phyloP scores from a whole-genome alignment of 2,329 filamentous ascomycete genomes.

The Fonsecaea erecta region DNA sequence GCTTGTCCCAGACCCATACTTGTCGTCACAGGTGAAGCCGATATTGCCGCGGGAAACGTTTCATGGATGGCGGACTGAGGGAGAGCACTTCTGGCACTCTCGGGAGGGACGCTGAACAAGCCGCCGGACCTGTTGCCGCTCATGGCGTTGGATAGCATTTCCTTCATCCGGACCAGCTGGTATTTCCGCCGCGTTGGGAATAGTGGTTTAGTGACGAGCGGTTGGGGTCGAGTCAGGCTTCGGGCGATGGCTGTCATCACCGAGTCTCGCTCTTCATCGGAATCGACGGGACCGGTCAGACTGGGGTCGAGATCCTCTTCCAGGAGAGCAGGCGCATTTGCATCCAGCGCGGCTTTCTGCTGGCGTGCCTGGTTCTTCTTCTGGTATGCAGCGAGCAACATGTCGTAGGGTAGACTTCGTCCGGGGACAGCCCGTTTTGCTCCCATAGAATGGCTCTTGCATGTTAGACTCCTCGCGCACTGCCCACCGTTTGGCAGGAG shows the following conservation, averaged over 20 bases:
- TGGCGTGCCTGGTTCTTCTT: constrained; percentile 99
- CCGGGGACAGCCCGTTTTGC: constrained; percentile 88
- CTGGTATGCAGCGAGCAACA: constrained; percentile 84
- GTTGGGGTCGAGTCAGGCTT: constrained; percentile 70
- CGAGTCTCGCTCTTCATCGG: constrained; percentile 87
- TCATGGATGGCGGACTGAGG: constrained; percentile 32
- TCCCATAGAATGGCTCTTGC: constrained; percentile 95
- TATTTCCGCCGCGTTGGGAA: constrained; percentile 60
- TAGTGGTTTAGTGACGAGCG: constrained; percentile 68
- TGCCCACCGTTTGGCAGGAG: constrained; percentile 80
- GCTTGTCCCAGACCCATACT: constrained; percentile 27
- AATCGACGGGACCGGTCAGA: constrained; percentile 71
- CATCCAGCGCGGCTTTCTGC: constrained; percentile 94
- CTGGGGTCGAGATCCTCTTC: constrained; percentile 49
- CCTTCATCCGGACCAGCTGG: constrained; percentile 66
- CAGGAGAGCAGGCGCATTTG: constrained; percentile 73
- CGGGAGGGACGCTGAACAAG: constrained; percentile 45
- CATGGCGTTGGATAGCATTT: constrained; percentile 65
- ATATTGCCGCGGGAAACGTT: constrained; percentile 26
- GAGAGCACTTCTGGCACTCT: constrained; percentile 29
- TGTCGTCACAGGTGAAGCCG: constrained; percentile 28
- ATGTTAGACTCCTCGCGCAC: constrained; percentile 86
- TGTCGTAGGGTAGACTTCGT: constrained; percentile 86
- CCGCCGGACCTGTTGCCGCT: constrained; percentile 53
- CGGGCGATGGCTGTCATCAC: constrained; percentile 79